Conservation (phyloP, 768 basidiomycete species). For the Leccinum subgranulosum region DNA sequence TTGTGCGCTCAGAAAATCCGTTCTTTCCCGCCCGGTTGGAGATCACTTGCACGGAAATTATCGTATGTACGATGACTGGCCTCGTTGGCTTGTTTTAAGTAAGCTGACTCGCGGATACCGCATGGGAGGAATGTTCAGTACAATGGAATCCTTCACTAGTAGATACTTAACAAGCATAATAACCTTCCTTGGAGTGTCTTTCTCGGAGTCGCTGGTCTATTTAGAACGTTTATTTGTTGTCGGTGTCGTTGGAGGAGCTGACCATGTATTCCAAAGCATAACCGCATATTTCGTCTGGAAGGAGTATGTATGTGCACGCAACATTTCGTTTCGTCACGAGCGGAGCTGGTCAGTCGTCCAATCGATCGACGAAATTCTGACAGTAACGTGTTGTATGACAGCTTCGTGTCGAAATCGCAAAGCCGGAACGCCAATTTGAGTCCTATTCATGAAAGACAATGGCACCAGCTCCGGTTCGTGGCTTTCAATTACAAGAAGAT, state of each 20-base stretch:
- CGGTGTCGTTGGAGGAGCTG: background rate
- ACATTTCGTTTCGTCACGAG: constrained; percentile 38
- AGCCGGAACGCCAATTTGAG: constrained; percentile 51
- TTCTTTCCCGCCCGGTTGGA: background rate
- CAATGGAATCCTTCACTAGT: background rate
- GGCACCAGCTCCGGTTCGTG: constrained; percentile 49
- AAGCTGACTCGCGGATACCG: constrained; percentile 39
- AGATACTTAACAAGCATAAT: too few relatives aligned
- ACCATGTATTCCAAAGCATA: constrained; percentile 22
- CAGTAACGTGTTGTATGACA: constrained; percentile 11
- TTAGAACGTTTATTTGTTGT: background rate
- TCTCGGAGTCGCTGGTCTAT: constrained; percentile 28
- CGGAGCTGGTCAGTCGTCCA: constrained; percentile 33
- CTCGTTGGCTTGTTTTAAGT: constrained; percentile 32
- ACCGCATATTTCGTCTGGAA: constrained; percentile 14
- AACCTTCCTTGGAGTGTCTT: constrained; percentile 32
- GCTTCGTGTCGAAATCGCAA: constrained; percentile 49
- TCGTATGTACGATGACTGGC: constrained; percentile 29
- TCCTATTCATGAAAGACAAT: constrained; percentile 52
- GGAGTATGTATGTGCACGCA: constrained; percentile 8
- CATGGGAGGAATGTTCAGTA: constrained; percentile 16
- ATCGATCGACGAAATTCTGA: constrained; percentile 1
- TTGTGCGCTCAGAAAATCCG: constrained; percentile 10
- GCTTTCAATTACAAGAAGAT: constrained; percentile 73
- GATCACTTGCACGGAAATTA: constrained; percentile 25